Percentiles rank a stretch among this genome's conserved stretches.
Evolutionary conservation across 441 rosid genomes (phyloP).

Genomic region (Jatropha podagrica): DNA sequence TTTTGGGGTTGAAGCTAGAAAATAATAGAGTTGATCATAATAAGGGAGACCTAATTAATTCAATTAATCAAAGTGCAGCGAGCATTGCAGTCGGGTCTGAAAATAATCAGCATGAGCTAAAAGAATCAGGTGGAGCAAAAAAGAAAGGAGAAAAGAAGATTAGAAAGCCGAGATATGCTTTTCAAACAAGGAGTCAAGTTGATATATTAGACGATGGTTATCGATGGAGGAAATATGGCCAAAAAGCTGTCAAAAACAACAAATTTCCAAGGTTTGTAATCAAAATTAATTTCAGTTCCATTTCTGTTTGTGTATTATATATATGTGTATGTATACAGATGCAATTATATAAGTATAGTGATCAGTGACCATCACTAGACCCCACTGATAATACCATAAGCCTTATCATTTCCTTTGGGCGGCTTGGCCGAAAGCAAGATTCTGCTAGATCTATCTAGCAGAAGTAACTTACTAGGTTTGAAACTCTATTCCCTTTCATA

Average conservation of each 20-base stretch:
- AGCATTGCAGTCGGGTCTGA: conserved; percentile 11
- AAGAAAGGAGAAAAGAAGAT: conserved; percentile 38
- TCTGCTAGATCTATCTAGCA: conserved; percentile 14
- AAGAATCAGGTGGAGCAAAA: conserved; percentile 5
- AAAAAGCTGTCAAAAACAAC: conserved; percentile 56
- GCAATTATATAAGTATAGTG: background rate
- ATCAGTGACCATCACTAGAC: too few species aligned
- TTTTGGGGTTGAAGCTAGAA: conserved; percentile 30
- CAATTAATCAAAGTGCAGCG: background rate
- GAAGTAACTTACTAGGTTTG: background rate
- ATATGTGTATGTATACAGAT: background rate
- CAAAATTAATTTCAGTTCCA: background rate
- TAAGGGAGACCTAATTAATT: background rate
- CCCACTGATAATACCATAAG: background rate
- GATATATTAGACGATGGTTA: conserved; percentile 57
- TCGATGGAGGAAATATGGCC: conserved; percentile 60
- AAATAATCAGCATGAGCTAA: conserved; percentile 1
- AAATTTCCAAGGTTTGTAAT: conserved; percentile 51
- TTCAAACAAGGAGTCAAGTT: conserved; percentile 60
- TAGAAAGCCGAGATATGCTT: conserved; percentile 47
- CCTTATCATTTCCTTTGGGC: background rate
- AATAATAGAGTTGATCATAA: background rate
- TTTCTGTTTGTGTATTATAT: background rate
- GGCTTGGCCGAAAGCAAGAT: conserved; percentile 19
- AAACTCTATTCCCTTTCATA: conserved; percentile 9